Base-by-base conservation (phyloP, 2,329 filamentous ascomycete species). In the Apiospora rasikravindrae region DNA sequence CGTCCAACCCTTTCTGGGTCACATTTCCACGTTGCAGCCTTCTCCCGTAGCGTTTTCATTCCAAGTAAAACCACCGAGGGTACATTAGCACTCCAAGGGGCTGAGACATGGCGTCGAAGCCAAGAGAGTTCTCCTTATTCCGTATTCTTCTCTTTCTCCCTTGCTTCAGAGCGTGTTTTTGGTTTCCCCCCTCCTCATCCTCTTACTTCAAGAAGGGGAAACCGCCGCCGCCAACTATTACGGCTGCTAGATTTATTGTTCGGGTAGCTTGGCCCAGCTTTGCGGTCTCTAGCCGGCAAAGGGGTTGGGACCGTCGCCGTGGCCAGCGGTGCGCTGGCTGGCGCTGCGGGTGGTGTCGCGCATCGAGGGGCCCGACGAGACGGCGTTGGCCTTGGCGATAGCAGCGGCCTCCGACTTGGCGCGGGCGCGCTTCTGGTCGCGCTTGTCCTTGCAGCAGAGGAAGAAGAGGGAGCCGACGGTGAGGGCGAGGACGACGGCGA, bases 401-500 rank as follows among this genome's bases (percentile, higher is more conserved):
- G 84, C 84, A n/a, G 84, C 84, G 64, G 86, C 86, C 80, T 89
- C 87, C 72, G 84, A 83, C 74, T 84, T 84, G 72, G 84, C 84
- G 70, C 79, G 80, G 45, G 84, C 79, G 67, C 82, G 81, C 78
- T 83, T 84, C 76, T 87, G 83, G 75, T 82, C 75, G 78, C 79
- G 80, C 75, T 84, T 82, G 75, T 90, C 88, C 73, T 82, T 82
- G 83, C 84, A 87, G 85, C 86, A 89, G 75, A 86, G 81, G 82
- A 86, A 86, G 77, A 85, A 83, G 71, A 90, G 79, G 74, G 80
- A 75, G 67, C 77, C 79, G 73, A 86, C 73, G 74, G 82, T 80
- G 69, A 82, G 61, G 74, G 80, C 78, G 73, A 86, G 76, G 72
- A 79, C 81, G n/a, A 79, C 74, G 71, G 81, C 85, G 49, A 90